phyloP scores from a whole-genome alignment of 768 basidiomycete genomes.

The Kwoniella botswanensis region DNA sequence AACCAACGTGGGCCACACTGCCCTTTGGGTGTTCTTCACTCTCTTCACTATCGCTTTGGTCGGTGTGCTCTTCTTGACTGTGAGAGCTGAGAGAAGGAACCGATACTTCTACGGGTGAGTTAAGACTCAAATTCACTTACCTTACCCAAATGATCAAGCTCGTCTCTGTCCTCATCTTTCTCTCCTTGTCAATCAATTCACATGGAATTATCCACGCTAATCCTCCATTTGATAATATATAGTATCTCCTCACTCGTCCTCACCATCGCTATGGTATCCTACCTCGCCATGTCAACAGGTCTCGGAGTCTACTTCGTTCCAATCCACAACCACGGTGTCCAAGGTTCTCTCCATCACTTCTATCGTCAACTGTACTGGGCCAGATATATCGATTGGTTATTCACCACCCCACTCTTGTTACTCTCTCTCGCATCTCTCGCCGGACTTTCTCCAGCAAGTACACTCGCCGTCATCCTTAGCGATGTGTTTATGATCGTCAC shows the following conservation, averaged over 20 bases:
- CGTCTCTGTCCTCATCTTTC: not conserved
- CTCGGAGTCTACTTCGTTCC: conserved; percentile 47
- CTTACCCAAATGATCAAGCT: too few species aligned
- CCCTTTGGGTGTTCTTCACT: conserved; percentile 51
- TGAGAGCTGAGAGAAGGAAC: conserved; percentile 51
- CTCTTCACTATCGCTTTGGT: conserved; percentile 46
- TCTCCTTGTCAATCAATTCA: not conserved
- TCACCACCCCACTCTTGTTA: conserved; percentile 56
- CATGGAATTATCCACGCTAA: not conserved
- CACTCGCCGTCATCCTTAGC: conserved; percentile 42
- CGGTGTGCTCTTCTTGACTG: conserved; percentile 39
- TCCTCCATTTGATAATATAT: too few species aligned
- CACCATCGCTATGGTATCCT: conserved; percentile 54
- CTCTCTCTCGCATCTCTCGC: conserved; percentile 54
- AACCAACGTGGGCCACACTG: conserved; percentile 38
- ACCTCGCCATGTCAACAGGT: conserved; percentile 55
- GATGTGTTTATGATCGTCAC: conserved; percentile 54
- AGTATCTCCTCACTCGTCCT: conserved; percentile 46
- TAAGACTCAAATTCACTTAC: too few species aligned
- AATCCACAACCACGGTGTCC: conserved; percentile 37
- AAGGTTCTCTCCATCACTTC: conserved; percentile 31
- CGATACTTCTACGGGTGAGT: conserved; percentile 54
- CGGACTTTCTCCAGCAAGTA: conserved; percentile 51
- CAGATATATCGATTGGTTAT: conserved; percentile 54
- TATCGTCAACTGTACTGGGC: conserved; percentile 54